phyloP scores from a whole-genome alignment of 495 filamentous ascomycete species.

The Aspergillus baeticus region DNA sequence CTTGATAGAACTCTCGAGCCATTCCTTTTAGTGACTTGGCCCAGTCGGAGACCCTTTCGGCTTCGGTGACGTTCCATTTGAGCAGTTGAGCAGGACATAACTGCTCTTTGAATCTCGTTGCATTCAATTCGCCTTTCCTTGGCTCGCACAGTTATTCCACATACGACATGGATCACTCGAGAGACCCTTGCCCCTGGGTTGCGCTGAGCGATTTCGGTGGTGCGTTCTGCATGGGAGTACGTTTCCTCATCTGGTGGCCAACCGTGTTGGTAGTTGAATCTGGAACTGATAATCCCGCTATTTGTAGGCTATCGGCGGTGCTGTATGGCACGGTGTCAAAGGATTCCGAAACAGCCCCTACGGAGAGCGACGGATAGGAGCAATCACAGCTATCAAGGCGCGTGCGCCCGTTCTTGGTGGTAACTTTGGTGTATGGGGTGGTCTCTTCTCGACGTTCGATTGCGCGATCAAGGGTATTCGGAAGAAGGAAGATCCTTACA shows the following conservation, averaged over 20 bases:
- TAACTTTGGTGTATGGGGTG: conserved; percentile 98
- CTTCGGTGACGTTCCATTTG: conserved; percentile 2
- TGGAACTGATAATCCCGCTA: conserved; percentile 14
- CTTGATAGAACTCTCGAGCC: neutral
- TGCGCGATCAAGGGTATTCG: conserved; percentile 95
- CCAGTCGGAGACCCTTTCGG: neutral
- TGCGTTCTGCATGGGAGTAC: conserved; percentile 95
- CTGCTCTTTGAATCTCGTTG: conserved; percentile 12
- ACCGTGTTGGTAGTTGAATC: neutral
- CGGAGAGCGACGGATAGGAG: conserved; percentile 93
- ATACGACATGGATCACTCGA: conserved; percentile 80
- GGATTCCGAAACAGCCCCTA: conserved; percentile 87
- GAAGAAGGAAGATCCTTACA: conserved; percentile 97
- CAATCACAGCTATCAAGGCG: conserved; percentile 95
- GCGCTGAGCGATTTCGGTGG: conserved; percentile 95
- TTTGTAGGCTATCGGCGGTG: conserved; percentile 69
- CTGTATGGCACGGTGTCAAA: conserved; percentile 98
- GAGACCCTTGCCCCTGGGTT: conserved; percentile 97
- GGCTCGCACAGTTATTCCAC: neutral
- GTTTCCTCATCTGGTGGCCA: conserved; percentile 30
- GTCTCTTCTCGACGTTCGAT: conserved; percentile 90
- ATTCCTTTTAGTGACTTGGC: neutral
- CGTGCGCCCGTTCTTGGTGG: conserved; percentile 93
- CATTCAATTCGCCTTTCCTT: conserved; percentile 1
- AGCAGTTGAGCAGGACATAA: conserved; percentile 12